Evolutionary conservation across 441 rosid species (phyloP).

Genomic region (Hura crepitans): DNA sequence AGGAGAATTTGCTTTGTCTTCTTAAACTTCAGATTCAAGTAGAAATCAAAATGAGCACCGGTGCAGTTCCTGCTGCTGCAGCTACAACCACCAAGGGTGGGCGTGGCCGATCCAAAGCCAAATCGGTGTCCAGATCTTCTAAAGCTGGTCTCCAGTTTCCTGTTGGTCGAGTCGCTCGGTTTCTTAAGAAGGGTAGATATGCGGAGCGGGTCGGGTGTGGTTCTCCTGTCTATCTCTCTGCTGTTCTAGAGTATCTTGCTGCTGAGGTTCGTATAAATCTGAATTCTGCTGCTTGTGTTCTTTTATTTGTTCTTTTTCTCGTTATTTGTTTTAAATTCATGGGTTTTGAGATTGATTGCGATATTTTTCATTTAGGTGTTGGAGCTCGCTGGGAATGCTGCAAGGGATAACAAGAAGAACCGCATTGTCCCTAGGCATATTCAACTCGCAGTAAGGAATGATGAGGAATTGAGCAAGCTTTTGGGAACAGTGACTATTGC

Average conservation of each 20-base stretch:
- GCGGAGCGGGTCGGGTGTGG: slow-evolving; percentile 55
- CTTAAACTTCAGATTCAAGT: neutral
- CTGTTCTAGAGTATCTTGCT: slow-evolving; percentile 61
- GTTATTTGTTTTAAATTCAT: neutral
- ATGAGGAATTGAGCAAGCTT: slow-evolving; percentile 55
- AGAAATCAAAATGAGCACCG: neutral
- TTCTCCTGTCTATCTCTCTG: slow-evolving; percentile 60
- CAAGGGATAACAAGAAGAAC: slow-evolving; percentile 61
- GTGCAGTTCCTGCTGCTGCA: neutral
- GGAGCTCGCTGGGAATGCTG: slow-evolving; percentile 61
- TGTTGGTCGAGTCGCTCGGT: slow-evolving; percentile 53
- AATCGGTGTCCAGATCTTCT: slow-evolving; percentile 40
- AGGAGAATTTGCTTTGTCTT: neutral
- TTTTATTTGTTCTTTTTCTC: too few species aligned
- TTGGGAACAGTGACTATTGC: slow-evolving; percentile 54
- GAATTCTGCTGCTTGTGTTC: neutral
- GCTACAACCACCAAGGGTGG: slow-evolving; percentile 38
- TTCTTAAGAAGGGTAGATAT: slow-evolving; percentile 47
- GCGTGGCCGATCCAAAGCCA: slow-evolving; percentile 44
- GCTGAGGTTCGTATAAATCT: slow-evolving; percentile 42
- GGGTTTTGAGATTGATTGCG: neutral
- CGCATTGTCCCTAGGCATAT: slow-evolving; percentile 54
- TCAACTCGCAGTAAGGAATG: slow-evolving; percentile 53
- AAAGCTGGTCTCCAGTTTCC: slow-evolving; percentile 67
- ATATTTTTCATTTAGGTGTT: slow-evolving; percentile 14